Conservation (phyloP, 2,329 filamentous ascomycete species). For the Aspergillus sp. region DNA sequence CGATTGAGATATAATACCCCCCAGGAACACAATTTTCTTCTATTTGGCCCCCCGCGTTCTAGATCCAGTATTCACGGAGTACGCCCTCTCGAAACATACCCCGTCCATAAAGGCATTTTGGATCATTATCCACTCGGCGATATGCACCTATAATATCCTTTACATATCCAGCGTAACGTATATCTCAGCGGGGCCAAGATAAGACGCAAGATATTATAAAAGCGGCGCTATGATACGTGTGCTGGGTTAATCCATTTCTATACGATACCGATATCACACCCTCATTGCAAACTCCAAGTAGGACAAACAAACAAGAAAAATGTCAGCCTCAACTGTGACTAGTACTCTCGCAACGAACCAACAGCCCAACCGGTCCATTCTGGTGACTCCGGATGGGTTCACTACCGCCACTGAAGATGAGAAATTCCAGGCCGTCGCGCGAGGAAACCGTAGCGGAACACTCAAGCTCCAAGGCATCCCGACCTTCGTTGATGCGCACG, state of each 20-base stretch:
- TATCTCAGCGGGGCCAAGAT: background rate
- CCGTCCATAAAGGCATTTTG: background rate
- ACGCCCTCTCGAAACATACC: background rate
- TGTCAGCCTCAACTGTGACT: background rate
- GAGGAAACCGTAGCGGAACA: slow-evolving; percentile 27
- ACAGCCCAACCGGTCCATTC: background rate
- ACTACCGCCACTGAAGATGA: slow-evolving; percentile 18
- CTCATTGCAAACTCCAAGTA: background rate
- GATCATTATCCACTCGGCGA: slow-evolving; percentile 2
- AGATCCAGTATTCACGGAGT: too few species aligned
- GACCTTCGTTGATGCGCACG: slow-evolving; percentile 32
- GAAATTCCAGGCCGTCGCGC: slow-evolving; percentile 28
- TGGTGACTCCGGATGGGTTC: slow-evolving; percentile 4
- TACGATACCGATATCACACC: too few species aligned
- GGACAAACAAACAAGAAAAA: background rate
- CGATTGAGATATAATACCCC: too few species aligned
- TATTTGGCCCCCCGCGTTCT: too few species aligned
- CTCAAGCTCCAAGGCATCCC: slow-evolving; percentile 33
- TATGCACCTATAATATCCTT: slow-evolving; percentile 5
- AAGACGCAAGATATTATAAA: background rate
- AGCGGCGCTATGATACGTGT: background rate
- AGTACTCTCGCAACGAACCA: background rate
- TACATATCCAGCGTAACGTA: background rate
- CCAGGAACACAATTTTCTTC: too few species aligned
- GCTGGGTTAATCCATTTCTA: background rate